Evolutionary conservation across 345 rosid species (phyloP), one percentile per base, ranked within the genome.

Genomic region (Crucihimalaya himalaica): DNA sequence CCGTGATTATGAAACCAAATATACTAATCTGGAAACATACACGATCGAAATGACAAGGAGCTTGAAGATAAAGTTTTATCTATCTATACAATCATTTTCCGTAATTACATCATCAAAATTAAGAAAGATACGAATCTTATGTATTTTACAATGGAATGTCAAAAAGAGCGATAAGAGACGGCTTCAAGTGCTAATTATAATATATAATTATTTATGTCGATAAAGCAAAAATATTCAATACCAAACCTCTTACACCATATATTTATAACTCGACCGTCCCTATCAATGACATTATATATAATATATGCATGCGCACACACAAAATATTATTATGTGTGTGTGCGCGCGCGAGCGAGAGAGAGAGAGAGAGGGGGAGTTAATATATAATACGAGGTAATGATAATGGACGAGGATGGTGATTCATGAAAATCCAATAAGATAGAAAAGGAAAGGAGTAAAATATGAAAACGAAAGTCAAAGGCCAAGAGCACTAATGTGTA

Each of bases 341-440:
- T 2, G 60, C 2, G 62, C 0, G 34, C 1, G 60, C 1, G 55
- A 19, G 43, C n/a, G n/a, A n/a, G n/a, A n/a, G n/a, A n/a, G n/a
- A 21, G 28, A 63, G 66, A 3, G 43, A 11, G 63, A 20, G 34
- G 21, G 20, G 54, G 65, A 54, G 48, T 52, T 42, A 28, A 70
- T n/a, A n/a, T n/a, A n/a, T 37, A 55, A 63, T 63, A 76, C 80
- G 80, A 76, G 75, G 80, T 70, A 70, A 27, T 70, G 75, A 51
- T 70, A 63, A 70, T 63, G 76, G 71, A 70, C 54, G 18, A 57
- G 55, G 70, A 42, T 6, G 18, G 80, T 70, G 80, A 70, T 60
- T 63, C 66, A 63, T 76, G 67, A 47, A 70, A 70, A 19, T 48
- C 80, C 75, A 70, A 55, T 70, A 48, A 63, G 71, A 70, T 68